Conservation (phyloP, 257 asterid genomes). For the Agastache rugosa region DNA sequence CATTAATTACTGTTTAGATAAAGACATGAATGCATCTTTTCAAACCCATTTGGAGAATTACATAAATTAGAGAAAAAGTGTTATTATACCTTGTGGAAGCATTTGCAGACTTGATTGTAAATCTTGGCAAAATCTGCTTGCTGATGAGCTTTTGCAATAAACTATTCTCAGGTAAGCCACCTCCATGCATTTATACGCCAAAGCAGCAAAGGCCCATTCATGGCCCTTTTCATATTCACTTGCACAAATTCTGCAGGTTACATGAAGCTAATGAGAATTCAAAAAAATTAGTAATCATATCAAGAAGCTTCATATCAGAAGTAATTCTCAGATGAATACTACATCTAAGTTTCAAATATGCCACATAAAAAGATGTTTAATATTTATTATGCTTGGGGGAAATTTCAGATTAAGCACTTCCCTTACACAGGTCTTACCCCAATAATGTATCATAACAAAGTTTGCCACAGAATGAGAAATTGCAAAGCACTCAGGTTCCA, state of each 20-base stretch:
- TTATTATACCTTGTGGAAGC: slow-evolving; percentile 69
- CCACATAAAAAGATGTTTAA: background rate
- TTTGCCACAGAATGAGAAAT: slow-evolving; percentile 17
- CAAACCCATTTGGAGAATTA: slow-evolving; percentile 21
- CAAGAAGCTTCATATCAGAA: slow-evolving; percentile 25
- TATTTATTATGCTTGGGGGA: background rate
- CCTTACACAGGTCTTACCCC: slow-evolving; percentile 28
- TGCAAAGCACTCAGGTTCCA: slow-evolving; percentile 27
- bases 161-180: slow-evolving; percentile 83
- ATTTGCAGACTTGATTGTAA: slow-evolving; percentile 71
- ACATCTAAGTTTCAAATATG: slow-evolving; percentile 29
- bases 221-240: slow-evolving; percentile 66
- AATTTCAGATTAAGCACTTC: slow-evolving; percentile 2
- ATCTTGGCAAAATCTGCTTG: slow-evolving; percentile 60
- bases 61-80: slow-evolving; percentile 1
- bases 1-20: background rate
- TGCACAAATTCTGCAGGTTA: slow-evolving; percentile 77
- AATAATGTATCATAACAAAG: slow-evolving; percentile 6
- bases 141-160: slow-evolving; percentile 65
- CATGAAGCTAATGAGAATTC: slow-evolving; percentile 36
- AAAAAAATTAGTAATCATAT: slow-evolving; percentile 30
- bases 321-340: slow-evolving; percentile 18
- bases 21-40: background rate
- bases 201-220: slow-evolving; percentile 83
- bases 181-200: slow-evolving; percentile 92